Evolutionary conservation across 441 rosid species (phyloP).

Genomic region (Erodium chrysanthum): DNA sequence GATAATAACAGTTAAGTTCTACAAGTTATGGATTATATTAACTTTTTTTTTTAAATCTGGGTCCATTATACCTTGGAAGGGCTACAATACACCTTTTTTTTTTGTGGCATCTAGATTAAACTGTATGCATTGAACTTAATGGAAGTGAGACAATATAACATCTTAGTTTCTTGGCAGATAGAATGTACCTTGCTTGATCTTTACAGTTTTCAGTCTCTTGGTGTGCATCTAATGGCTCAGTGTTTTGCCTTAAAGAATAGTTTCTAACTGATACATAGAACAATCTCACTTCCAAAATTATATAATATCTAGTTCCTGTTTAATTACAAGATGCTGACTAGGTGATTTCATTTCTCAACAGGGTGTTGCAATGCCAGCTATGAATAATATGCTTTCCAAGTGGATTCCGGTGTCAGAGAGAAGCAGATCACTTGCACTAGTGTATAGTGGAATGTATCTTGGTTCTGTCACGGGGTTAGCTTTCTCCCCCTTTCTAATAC

Average conservation of each 20-base stretch:
- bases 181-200: neutral
- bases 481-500: constrained; percentile 71
- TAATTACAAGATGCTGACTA: neutral
- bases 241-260: neutral
- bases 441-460: constrained; percentile 97
- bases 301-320: neutral
- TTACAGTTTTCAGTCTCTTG: constrained; percentile 4
- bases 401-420: constrained; percentile 99
- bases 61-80: neutral
- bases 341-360: constrained; percentile 28
- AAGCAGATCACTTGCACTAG: constrained; percentile 89
- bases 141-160: neutral
- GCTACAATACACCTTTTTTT: neutral
- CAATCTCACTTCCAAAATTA: neutral
- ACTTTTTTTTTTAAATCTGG: neutral
- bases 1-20: neutral
- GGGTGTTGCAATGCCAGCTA: constrained; percentile 99
- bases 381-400: constrained; percentile 91
- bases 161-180: neutral
- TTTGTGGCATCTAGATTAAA: neutral
- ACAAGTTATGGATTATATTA: neutral
- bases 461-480: constrained; percentile 94
- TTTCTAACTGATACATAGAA: neutral
- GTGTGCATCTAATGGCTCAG: neutral
- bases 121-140: neutral